phyloP scores from a whole-genome alignment of 2,329 filamentous ascomycete species.

The Pseudogymnoascus sp. region DNA sequence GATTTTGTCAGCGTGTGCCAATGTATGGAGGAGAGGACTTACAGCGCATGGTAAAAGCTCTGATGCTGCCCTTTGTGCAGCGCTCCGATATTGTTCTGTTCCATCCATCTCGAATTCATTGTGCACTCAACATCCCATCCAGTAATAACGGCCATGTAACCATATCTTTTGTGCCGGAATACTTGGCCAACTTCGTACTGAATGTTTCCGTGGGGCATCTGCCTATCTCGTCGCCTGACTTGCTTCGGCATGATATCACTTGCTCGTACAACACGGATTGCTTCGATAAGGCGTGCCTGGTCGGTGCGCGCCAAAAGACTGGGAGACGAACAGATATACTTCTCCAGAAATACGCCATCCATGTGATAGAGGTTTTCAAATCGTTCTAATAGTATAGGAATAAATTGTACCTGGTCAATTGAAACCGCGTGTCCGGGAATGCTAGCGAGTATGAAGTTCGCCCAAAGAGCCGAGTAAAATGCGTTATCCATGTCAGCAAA shows the following conservation, averaged over 20 bases:
- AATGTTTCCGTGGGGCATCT: conserved; percentile 35
- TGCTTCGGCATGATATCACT: conserved; percentile 49
- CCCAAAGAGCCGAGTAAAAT: conserved; percentile 33
- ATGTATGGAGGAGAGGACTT: conserved; percentile 32
- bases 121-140: conserved; percentile 65
- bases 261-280: conserved; percentile 47
- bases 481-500: conserved; percentile 31
- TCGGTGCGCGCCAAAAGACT: conserved; percentile 12
- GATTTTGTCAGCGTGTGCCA: conserved; percentile 22
- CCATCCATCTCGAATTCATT: conserved; percentile 53
- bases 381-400: conserved; percentile 29
- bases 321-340: conserved; percentile 26
- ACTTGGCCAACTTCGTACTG: conserved; percentile 71
- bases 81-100: conserved; percentile 54
- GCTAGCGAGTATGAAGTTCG: conserved; percentile 30
- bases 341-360: conserved; percentile 32
- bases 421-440: conserved; percentile 19
- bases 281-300: conserved; percentile 38
- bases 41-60: conserved; percentile 84
- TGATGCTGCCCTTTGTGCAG: conserved; percentile 54
- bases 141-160: conserved; percentile 73
- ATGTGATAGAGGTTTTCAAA: conserved; percentile 32
- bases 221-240: conserved; percentile 27
- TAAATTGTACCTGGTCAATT: conserved; percentile 26
- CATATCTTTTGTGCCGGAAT: conserved; percentile 74